Conservation (phyloP, 179 eudicot genomes). For the Silene noctiflora region DNA sequence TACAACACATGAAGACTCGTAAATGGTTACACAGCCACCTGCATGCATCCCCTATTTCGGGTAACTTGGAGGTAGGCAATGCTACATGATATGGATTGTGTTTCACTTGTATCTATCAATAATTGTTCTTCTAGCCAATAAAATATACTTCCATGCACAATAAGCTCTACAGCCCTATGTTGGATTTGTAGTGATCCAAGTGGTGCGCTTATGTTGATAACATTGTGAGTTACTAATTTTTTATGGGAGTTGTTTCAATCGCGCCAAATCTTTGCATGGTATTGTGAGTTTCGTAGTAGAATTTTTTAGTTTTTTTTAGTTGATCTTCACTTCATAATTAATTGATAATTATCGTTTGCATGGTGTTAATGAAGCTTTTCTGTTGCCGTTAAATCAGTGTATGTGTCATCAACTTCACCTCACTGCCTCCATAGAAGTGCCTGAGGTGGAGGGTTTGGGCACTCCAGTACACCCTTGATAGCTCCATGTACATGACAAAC, state of each 20-base stretch:
- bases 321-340: not conserved
- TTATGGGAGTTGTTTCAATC: not conserved
- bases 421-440: not conserved
- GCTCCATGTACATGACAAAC: not conserved
- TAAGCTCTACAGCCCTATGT: not conserved
- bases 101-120: too few relatives aligned
- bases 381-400: not conserved
- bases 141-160: not conserved
- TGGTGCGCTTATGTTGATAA: not conserved
- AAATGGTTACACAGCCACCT: constrained; percentile 96
- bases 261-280: not conserved
- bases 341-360: not conserved
- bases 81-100: too few relatives aligned
- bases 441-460: not conserved
- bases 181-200: not conserved
- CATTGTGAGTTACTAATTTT: not conserved
- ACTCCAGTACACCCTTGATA: not conserved
- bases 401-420: not conserved
- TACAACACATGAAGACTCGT: constrained; percentile 92
- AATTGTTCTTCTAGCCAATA: too few relatives aligned
- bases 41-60: constrained; percentile 93
- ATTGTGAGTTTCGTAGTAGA: not conserved
- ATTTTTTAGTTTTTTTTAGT: not conserved
- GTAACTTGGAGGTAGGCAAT: constrained; percentile 75
- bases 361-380: not conserved